Base-by-base conservation (phyloP, 805 yeast genomes). In the Teunomyces aglyptinius region DNA sequence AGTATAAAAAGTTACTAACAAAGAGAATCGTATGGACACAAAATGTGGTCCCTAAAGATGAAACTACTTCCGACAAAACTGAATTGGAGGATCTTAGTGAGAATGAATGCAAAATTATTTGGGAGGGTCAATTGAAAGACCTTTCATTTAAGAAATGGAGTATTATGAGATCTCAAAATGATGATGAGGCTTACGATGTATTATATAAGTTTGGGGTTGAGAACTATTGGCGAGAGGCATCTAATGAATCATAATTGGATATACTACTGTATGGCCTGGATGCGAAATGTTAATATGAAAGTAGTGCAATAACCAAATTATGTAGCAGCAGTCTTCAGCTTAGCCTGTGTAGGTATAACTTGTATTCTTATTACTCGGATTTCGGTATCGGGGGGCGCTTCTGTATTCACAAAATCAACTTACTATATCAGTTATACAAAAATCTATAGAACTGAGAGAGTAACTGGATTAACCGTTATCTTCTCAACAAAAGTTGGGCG, bases 21-120 rank as follows among this genome's bases (percentile, higher is more conserved):
- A 68, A 70, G 31, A 70, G 96, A 46, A 85, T 89, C 45, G 71
- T 78, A 31, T 91, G 97, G 97, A 71, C 74, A 4, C 81, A 78
- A 49, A 67, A 69, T 40, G 80, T 70, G 5, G 52, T 58, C 3
- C 71, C 73, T 3, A 69, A 65, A 33, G 48, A 46, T 29, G 15
- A 46, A 51, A 2, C 5, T 38, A 19, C 24, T 38, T 33, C 6
- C 18, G 43, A 33, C 5, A 45, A 49, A 2, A 51, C 38, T 8
- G 49, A 43, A 3, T 46, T 19, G 31, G 57, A 72, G 8, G 79
- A 80, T 50, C 59, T 80, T 40, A 49, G 64, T 0, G 51, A 52
- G 0, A 84, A 83, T 53, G 58, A 59, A 44, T 77, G 86, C 48
- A 55, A 57, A 2, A 52, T 83, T 15, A 50, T 85, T 2, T 89